These are phyloP conservation scores for Dothideomycetidae sp. DNA, from an alignment of 2,329 filamentous ascomycete genomes.

Conservation along the genomic window DNA sequence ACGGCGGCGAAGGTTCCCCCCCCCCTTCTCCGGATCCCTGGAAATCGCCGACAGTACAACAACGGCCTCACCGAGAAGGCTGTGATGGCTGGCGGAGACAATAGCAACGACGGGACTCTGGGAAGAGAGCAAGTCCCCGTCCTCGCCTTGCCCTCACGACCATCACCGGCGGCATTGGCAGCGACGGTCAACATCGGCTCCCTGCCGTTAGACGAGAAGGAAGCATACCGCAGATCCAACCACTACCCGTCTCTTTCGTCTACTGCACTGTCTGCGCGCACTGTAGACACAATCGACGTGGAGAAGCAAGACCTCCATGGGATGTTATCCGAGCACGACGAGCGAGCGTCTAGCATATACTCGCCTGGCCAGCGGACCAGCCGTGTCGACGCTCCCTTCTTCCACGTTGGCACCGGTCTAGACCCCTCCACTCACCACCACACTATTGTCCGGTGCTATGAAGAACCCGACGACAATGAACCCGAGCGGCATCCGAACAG, in stretches of 20 bases:
- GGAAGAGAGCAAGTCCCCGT: background rate
- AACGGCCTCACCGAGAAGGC: too few species aligned
- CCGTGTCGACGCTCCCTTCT: slow-evolving; percentile 10
- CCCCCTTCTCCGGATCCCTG: too few species aligned
- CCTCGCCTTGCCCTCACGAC: background rate
- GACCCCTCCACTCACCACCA: slow-evolving; percentile 13
- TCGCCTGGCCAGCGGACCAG: slow-evolving; percentile 2
- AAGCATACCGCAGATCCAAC: slow-evolving; percentile 1
- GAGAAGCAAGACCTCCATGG: slow-evolving; percentile 17
- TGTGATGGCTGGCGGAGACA: background rate
- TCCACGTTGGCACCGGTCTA: slow-evolving; percentile 17
- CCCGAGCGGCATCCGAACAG: slow-evolving; percentile 23
- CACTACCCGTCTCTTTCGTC: slow-evolving; percentile 18
- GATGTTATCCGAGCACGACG: slow-evolving; percentile 10
- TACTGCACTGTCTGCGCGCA: slow-evolving; percentile 15
- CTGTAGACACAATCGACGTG: slow-evolving; percentile 18
- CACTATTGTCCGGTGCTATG: slow-evolving; percentile 12
- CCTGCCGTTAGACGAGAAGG: slow-evolving; percentile 6
- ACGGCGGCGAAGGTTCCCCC: too few species aligned
- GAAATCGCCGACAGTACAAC: too few species aligned
- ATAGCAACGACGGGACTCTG: background rate
- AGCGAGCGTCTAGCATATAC: slow-evolving; percentile 2
- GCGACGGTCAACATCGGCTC: too few species aligned
- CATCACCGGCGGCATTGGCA: too few species aligned
- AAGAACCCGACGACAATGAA: slow-evolving; percentile 23